Percentiles rank a stretch among this genome's conserved stretches.
These are phyloP conservation scores for Boechera divaricarpa DNA, from an alignment of 345 rosid genomes.

Conservation along the genomic window DNA sequence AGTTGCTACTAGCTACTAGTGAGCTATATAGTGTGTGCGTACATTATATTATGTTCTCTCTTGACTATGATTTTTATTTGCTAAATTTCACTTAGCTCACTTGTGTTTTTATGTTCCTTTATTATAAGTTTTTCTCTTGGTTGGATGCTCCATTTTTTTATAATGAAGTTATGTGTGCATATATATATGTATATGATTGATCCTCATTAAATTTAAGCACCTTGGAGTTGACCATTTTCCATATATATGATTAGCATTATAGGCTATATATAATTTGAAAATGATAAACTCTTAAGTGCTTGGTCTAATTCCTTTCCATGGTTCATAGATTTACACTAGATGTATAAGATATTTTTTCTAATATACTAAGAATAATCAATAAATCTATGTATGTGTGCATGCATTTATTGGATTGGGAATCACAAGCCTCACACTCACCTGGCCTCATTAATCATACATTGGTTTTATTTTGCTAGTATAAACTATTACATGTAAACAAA, in stretches of 20 bases:
- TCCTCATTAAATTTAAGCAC: slow-evolving; percentile 16
- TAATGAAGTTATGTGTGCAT: slow-evolving; percentile 22
- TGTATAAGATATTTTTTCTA: not conserved
- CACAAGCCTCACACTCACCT: slow-evolving; percentile 31
- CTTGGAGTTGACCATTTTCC: slow-evolving; percentile 12
- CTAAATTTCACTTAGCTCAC: slow-evolving; percentile 27
- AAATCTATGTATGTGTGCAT: not conserved
- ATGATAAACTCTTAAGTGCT: not conserved
- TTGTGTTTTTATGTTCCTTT: slow-evolving; percentile 30
- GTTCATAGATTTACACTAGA: not conserved
- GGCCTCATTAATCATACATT: slow-evolving; percentile 3
- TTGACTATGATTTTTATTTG: slow-evolving; percentile 39
- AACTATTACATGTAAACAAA: slow-evolving; percentile 2
- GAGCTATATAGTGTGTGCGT: slow-evolving; percentile 38
- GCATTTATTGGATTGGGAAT: slow-evolving; percentile 37
- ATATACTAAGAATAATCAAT: not conserved
- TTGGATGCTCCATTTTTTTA: slow-evolving; percentile 25
- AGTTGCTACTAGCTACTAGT: slow-evolving; percentile 27
- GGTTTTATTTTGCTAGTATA: slow-evolving; percentile 7
- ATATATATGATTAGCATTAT: not conserved
- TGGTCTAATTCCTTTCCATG: not conserved
- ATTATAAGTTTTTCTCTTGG: slow-evolving; percentile 2
- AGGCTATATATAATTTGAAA: slow-evolving; percentile 5
- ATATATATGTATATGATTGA: slow-evolving; percentile 17
- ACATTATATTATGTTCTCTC: slow-evolving; percentile 38